Evolutionary conservation across 257 asterid species (phyloP), one percentile per base, ranked within the genome.

Genomic region (Verbena officinalis): DNA sequence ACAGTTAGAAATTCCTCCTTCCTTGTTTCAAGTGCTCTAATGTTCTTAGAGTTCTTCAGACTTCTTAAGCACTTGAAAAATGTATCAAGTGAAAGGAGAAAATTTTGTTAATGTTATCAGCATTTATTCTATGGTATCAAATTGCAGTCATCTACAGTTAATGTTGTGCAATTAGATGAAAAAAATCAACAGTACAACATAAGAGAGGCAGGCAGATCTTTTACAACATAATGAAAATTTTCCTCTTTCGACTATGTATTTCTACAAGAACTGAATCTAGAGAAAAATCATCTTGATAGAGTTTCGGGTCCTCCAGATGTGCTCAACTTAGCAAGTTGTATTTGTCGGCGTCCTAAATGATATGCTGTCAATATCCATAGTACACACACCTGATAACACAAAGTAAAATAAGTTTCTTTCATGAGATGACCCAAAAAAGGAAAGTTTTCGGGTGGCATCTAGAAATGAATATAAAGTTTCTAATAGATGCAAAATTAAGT

Each of bases 361-460:
- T 78, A 90, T 7, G 95, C 95, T 8, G 87, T 80, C 45, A 72
- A 72, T 55, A 88, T 76, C 99, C 99, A 93, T 59, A 79, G 21
- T 9, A 80, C 45, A 73, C 96, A 87, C 22, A 83, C 94, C 98
- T 87, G 83, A 69, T 27, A 57, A 69, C 43, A 11, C 44, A 27
- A 54, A 16, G 39, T 10, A 17, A 31, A 50, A 59, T 34, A 6
- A 33, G 5, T 33, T 14, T 45, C 24, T 45, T 30, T 34, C 59
- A 14, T 57, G 39, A 55, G 46, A 48, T 7, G 10, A 27, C n/a
- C 58, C 20, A 34, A 33, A 40, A 31, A 9, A 11, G 20, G 34
- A 43, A 21, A 21, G 30, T 38, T 53, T 7, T 7, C 33, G 9
- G 31, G 6, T 9, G 5, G 13, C 48, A 17, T 19, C 27, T 36